Evolutionary conservation across 441 rosid genomes (phyloP).

Genomic region (Arabidopsis lyrata): DNA sequence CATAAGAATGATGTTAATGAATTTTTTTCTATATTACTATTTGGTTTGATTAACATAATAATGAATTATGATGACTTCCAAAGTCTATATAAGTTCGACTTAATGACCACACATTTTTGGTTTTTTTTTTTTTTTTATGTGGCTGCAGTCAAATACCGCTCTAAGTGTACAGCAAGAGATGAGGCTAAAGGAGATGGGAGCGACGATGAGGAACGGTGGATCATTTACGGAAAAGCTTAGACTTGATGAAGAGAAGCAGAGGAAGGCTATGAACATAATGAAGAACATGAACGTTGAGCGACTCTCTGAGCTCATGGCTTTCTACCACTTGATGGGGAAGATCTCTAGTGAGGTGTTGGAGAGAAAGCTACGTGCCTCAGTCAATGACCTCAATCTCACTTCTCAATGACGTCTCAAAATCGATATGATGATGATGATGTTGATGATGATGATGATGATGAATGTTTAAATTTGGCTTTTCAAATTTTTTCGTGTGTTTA

Average conservation of each 20-base stretch:
- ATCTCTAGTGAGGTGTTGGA: slow-evolving; percentile 80
- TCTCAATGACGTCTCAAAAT: slow-evolving; percentile 20
- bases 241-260: slow-evolving; percentile 71
- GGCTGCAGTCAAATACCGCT: slow-evolving; percentile 71
- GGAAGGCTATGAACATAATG: slow-evolving; percentile 61
- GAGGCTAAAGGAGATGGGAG: slow-evolving; percentile 90
- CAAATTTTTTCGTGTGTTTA: not conserved
- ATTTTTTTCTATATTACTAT: too few relatives aligned
- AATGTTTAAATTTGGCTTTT: not conserved
- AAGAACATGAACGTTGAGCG: slow-evolving; percentile 76
- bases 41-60: too few relatives aligned
- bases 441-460: not conserved
- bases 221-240: slow-evolving; percentile 58
- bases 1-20: too few relatives aligned
- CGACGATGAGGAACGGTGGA: slow-evolving; percentile 81
- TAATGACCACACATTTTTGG: not conserved
- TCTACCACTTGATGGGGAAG: slow-evolving; percentile 86
- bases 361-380: slow-evolving; percentile 49
- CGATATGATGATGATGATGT: not conserved
- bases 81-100: slow-evolving; percentile 3
- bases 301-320: slow-evolving; percentile 73
- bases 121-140: slow-evolving; percentile 11
- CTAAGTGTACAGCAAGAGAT: slow-evolving; percentile 73
- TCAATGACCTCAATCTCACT: slow-evolving; percentile 35
- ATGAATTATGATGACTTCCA: not conserved